phyloP scores from a whole-genome alignment of 192 early-diverging fungal genomes.

The Backusella psychrophila region DNA sequence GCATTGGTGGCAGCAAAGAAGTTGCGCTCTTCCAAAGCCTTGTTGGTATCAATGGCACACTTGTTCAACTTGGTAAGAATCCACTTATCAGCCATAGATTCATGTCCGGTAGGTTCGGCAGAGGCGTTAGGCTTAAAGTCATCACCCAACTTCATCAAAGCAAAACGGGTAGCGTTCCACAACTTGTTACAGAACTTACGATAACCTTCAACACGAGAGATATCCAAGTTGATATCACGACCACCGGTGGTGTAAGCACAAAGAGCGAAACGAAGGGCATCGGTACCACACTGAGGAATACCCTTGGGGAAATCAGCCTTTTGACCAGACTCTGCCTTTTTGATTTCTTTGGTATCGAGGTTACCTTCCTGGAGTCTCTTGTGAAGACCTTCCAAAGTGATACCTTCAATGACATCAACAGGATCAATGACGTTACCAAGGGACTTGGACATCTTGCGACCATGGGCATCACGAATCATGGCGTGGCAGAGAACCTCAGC shows the following conservation, averaged over 20 bases:
- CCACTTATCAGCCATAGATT: constrained; percentile 90
- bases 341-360: constrained; percentile 86
- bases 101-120: constrained; percentile 62
- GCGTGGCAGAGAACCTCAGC: constrained; percentile 95
- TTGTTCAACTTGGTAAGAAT: constrained; percentile 89
- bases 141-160: constrained; percentile 91
- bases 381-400: constrained; percentile 75
- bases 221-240: constrained; percentile 91
- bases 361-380: constrained; percentile 79
- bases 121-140: constrained; percentile 72
- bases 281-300: constrained; percentile 97
- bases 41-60: constrained; percentile 75
- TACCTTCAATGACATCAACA: constrained; percentile 94
- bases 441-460: constrained; percentile 97
- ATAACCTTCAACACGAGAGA: constrained; percentile 96
- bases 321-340: constrained; percentile 84
- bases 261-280: constrained; percentile 86
- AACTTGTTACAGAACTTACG: constrained; percentile 99
- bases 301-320: constrained; percentile 91
- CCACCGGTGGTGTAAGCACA: constrained; percentile 76
- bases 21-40: constrained; percentile 76
- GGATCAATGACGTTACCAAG: constrained; percentile 99
- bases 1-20: constrained; percentile 91
- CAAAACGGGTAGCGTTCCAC: constrained; percentile 98
- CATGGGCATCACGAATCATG: constrained; percentile 97